Conservation (phyloP, 805 yeast species). For the Metschnikowia corniflorae region DNA sequence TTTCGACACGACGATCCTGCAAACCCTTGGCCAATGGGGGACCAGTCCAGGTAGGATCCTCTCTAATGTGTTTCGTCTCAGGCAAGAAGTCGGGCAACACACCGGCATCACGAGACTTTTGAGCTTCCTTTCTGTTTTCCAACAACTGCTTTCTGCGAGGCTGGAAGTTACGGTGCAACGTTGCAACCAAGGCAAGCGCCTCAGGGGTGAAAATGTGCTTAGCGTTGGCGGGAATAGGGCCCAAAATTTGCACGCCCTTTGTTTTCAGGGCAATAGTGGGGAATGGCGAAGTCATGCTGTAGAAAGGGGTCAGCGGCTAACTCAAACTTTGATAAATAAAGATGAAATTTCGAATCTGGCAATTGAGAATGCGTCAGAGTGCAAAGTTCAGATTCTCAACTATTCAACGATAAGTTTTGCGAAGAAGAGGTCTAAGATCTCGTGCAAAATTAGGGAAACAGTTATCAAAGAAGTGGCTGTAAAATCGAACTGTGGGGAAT, state of each 20-base stretch:
- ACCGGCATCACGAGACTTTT: slow-evolving; percentile 60
- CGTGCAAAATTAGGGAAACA: too few species aligned
- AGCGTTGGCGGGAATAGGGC: slow-evolving; percentile 46
- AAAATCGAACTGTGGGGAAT: too few species aligned
- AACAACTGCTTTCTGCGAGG: slow-evolving; percentile 55
- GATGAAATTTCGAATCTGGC: too few species aligned
- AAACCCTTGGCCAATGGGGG: slow-evolving; percentile 69
- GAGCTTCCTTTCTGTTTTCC: slow-evolving; percentile 58
- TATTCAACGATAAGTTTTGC: too few species aligned
- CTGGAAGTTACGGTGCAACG: slow-evolving; percentile 72
- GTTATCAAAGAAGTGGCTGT: too few species aligned
- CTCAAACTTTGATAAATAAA: too few species aligned
- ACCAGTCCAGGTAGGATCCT: slow-evolving; percentile 74
- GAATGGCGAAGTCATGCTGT: slow-evolving; percentile 34
- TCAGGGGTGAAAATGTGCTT: slow-evolving; percentile 56
- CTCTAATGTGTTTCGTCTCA: slow-evolving; percentile 67
- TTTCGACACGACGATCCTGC: slow-evolving; percentile 72
- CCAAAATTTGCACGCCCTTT: slow-evolving; percentile 53
- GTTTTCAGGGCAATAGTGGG: slow-evolving; percentile 42
- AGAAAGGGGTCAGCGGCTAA: not conserved
- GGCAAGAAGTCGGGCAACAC: slow-evolving; percentile 58
- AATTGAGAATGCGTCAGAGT: too few species aligned
- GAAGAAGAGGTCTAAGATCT: too few species aligned
- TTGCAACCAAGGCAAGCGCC: slow-evolving; percentile 66
- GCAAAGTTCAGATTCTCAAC: too few species aligned